phyloP scores from a whole-genome alignment of 441 rosid genomes.

The Flueggea neowawraea region DNA sequence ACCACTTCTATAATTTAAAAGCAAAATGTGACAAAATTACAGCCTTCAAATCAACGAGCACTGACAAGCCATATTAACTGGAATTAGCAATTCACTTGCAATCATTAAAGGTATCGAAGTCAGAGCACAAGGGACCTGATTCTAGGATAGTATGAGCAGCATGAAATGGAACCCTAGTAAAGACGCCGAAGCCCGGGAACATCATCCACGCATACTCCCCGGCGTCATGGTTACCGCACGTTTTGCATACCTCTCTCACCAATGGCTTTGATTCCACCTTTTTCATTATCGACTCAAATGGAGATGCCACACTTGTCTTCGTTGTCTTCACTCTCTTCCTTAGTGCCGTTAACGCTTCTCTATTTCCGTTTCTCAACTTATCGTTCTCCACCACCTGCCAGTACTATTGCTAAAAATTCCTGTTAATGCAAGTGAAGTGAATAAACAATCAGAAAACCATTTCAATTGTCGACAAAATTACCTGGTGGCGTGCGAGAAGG shows the following conservation, averaged over 20 bases:
- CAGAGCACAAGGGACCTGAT: conserved; percentile 38
- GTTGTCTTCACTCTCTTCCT: conserved; percentile 78
- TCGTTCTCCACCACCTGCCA: conserved; percentile 71
- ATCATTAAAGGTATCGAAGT: too few species aligned
- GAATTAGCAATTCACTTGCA: too few species aligned
- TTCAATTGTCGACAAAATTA: conserved; percentile 4
- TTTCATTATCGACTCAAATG: conserved; percentile 76
- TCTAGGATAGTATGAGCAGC: conserved; percentile 76
- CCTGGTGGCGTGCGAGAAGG: conserved; percentile 61
- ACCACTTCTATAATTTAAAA: too few species aligned
- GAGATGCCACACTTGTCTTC: conserved; percentile 57
- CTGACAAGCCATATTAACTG: too few species aligned
- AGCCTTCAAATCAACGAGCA: too few species aligned
- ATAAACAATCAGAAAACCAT: too few species aligned
- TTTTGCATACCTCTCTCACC: conserved; percentile 74
- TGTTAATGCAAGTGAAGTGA: too few species aligned
- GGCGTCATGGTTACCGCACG: conserved; percentile 70
- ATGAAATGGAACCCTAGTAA: conserved; percentile 70
- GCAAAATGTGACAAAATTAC: too few species aligned
- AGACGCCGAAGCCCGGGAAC: conserved; percentile 69
- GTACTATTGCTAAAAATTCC: background rate
- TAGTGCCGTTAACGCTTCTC: conserved; percentile 82
- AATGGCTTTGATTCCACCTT: conserved; percentile 43
- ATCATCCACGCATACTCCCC: conserved; percentile 78
- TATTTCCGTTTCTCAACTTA: conserved; percentile 63